Percentiles rank a stretch among this genome's conserved stretches.
These are phyloP conservation scores for Capsicum chinense DNA, from an alignment of 257 asterid species.

Conservation along the genomic window DNA sequence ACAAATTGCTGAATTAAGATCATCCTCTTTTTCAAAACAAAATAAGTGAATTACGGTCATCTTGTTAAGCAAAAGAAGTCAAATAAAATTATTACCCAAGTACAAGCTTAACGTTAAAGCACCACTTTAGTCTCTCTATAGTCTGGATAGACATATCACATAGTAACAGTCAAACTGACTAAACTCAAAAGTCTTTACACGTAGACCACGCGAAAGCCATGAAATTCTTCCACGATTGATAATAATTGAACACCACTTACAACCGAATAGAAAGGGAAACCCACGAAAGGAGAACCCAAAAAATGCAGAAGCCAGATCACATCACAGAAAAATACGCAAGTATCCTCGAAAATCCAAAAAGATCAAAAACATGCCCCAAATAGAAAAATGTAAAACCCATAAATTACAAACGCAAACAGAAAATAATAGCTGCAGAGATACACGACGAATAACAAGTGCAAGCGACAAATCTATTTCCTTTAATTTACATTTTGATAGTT, in stretches of 20 bases:
- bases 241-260: not conserved
- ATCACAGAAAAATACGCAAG: not conserved
- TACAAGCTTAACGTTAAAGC: not conserved
- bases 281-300: not conserved
- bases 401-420: not conserved
- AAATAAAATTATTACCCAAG: not conserved
- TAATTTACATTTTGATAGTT: not conserved
- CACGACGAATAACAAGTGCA: not conserved
- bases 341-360: not conserved
- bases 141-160: not conserved
- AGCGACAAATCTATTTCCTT: not conserved
- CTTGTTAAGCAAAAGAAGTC: not conserved
- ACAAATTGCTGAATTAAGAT: slow-evolving; percentile 1
- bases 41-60: not conserved
- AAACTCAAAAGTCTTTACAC: not conserved
- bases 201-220: not conserved
- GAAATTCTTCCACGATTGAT: not conserved
- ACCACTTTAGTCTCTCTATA: not conserved
- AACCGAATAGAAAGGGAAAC: not conserved
- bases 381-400: not conserved
- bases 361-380: not conserved
- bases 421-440: not conserved
- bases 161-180: not conserved
- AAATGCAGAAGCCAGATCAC: not conserved
- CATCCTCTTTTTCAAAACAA: not conserved